phyloP scores from a whole-genome alignment of 1,284 basidiomycete genomes.

The Mycena sp. region DNA sequence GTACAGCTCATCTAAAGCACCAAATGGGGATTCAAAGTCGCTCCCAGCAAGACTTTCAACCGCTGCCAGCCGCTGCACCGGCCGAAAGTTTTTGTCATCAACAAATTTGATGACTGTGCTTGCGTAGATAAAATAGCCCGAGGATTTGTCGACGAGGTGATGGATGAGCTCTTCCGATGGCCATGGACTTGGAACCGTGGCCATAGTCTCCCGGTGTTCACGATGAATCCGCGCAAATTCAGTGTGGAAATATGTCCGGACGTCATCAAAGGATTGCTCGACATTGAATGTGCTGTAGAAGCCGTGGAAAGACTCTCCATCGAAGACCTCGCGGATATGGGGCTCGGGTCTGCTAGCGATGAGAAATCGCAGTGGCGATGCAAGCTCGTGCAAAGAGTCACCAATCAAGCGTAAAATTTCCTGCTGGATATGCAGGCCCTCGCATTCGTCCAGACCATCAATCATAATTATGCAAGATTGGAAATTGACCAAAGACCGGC shows the following conservation, averaged over 20 bases:
- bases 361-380: neutral
- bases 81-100: slow-evolving; percentile 11
- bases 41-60: neutral
- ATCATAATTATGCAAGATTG: neutral
- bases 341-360: slow-evolving; percentile 8
- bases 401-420: neutral
- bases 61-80: neutral
- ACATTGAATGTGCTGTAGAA: neutral
- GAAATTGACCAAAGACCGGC: neutral
- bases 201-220: slow-evolving; percentile 3
- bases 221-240: slow-evolving; percentile 49
- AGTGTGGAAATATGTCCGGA: slow-evolving; percentile 39
- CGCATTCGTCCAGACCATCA: slow-evolving; percentile 9
- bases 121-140: slow-evolving; percentile 28
- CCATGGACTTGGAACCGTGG: slow-evolving; percentile 8
- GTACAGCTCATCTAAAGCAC: slow-evolving; percentile 1
- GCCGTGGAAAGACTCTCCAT: neutral
- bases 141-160: slow-evolving; percentile 14
- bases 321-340: neutral
- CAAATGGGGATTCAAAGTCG: neutral
- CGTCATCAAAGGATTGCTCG: slow-evolving; percentile 21
- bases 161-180: slow-evolving; percentile 5
- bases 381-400: neutral
- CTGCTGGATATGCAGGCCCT: neutral
- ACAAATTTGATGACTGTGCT: slow-evolving; percentile 24